Evolutionary conservation across 1,139 yeast species (phyloP).

Genomic region (Hyphopichia khmerensis): DNA sequence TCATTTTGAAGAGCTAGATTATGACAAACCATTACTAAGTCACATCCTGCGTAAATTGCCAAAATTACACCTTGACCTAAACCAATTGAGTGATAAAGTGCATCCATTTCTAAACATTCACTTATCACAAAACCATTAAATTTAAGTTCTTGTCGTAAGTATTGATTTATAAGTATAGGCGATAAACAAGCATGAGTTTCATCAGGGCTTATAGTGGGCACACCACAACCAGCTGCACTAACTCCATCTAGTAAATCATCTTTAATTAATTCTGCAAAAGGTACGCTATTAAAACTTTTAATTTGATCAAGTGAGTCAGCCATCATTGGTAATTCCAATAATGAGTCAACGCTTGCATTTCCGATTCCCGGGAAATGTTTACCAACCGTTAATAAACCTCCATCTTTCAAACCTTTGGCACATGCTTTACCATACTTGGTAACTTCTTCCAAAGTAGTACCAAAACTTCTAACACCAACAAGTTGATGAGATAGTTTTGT

Average conservation of each 20-base stretch:
- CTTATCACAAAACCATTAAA: conserved; percentile 62
- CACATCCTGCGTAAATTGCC: conserved; percentile 67
- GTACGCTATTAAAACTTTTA: conserved; percentile 49
- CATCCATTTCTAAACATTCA: conserved; percentile 68
- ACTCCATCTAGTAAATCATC: conserved; percentile 54
- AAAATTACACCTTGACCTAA: conserved; percentile 65
- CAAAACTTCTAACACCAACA: conserved; percentile 64
- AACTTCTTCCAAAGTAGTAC: conserved; percentile 61
- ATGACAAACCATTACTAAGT: conserved; percentile 63
- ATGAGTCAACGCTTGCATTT: conserved; percentile 56
- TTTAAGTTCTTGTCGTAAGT: conserved; percentile 51
- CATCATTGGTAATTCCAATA: conserved; percentile 59
- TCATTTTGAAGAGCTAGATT: conserved; percentile 57
- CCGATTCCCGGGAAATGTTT: conserved; percentile 73
- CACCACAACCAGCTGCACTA: conserved; percentile 67
- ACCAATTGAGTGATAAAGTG: conserved; percentile 61
- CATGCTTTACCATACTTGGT: conserved; percentile 54
- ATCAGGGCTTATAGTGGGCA: conserved; percentile 61
- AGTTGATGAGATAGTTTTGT: conserved; percentile 57
- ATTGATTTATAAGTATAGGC: conserved; percentile 54
- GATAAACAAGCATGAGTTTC: conserved; percentile 66
- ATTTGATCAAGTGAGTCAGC: conserved; percentile 57
- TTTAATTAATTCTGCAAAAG: conserved; percentile 52
- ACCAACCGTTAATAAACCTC: conserved; percentile 58
- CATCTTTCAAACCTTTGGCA: conserved; percentile 54